Percentiles rank a stretch among this genome's conserved stretches.
These are phyloP conservation scores for Citrus hindsii DNA, from an alignment of 345 rosid species.

Conservation along the genomic window DNA sequence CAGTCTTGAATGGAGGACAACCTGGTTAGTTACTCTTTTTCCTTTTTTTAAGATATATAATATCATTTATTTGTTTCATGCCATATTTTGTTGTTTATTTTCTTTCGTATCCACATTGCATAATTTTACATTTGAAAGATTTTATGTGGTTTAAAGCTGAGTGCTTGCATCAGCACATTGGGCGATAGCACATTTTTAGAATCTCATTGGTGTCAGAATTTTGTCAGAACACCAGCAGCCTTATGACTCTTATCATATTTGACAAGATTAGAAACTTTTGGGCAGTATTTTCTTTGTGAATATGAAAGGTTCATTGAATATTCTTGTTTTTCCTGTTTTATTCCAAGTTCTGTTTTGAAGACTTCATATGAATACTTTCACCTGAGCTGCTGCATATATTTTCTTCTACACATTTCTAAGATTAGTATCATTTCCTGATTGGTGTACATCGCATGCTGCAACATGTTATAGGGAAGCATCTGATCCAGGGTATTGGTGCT, in stretches of 20 bases:
- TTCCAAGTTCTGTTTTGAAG: neutral
- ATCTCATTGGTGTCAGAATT: neutral
- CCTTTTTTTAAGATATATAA: neutral
- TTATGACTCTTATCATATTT: neutral
- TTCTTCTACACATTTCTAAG: neutral
- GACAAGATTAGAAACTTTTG: neutral
- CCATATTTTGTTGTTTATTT: neutral
- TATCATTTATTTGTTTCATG: neutral
- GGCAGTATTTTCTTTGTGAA: neutral
- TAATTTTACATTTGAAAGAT: neutral
- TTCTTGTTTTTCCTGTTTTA: neutral
- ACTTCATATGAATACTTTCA: neutral
- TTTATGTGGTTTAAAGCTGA: neutral
- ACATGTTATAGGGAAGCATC: slow-evolving; percentile 39
- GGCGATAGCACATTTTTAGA: neutral
- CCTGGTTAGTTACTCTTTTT: slow-evolving; percentile 19
- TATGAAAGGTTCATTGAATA: neutral
- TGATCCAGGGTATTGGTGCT: slow-evolving; percentile 62
- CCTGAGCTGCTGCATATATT: neutral
- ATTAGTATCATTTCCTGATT: neutral
- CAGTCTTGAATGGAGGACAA: slow-evolving; percentile 38
- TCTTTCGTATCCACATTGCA: neutral
- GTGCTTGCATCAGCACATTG: neutral
- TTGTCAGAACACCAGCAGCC: neutral
- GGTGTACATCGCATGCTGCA: neutral